phyloP scores from a whole-genome alignment of 371 early-diverging fungal species.

The Circinella minor region DNA sequence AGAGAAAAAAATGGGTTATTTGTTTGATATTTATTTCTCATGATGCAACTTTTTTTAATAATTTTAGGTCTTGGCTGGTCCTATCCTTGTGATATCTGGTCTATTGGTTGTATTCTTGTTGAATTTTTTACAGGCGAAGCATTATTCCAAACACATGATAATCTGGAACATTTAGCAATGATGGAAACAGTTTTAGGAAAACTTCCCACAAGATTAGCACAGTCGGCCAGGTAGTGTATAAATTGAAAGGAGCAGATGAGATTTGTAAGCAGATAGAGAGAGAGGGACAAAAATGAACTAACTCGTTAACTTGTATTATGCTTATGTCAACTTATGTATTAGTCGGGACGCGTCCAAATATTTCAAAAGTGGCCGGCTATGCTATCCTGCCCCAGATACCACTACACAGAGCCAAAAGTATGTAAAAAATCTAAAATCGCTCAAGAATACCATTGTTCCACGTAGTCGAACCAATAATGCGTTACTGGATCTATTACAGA shows the following conservation, averaged over 20 bases:
- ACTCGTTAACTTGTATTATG: no score
- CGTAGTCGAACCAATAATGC: conserved; percentile 26
- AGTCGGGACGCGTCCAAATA: conserved; percentile 62
- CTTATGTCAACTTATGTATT: background rate
- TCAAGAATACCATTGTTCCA: conserved; percentile 54
- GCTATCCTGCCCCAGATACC: conserved; percentile 73
- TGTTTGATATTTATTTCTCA: no score
- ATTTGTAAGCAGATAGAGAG: background rate
- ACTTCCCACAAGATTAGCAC: conserved; percentile 44
- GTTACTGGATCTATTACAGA: conserved; percentile 72
- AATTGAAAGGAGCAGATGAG: no score
- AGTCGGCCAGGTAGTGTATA: conserved; percentile 13
- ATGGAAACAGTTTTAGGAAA: conserved; percentile 71
- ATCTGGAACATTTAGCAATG: conserved; percentile 80
- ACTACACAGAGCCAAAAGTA: conserved; percentile 68
- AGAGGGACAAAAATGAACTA: no score
- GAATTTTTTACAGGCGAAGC: conserved; percentile 96
- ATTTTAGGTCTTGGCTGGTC: conserved; percentile 83
- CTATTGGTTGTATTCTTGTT: conserved; percentile 95
- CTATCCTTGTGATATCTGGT: conserved; percentile 97
- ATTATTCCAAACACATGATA: conserved; percentile 92
- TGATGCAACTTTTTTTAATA: background rate
- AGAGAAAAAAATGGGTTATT: background rate
- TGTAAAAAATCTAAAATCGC: conserved; percentile 63
- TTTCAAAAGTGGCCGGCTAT: conserved; percentile 59